phyloP scores from a whole-genome alignment of 257 asterid genomes.

The Solanum sparsipilum region DNA sequence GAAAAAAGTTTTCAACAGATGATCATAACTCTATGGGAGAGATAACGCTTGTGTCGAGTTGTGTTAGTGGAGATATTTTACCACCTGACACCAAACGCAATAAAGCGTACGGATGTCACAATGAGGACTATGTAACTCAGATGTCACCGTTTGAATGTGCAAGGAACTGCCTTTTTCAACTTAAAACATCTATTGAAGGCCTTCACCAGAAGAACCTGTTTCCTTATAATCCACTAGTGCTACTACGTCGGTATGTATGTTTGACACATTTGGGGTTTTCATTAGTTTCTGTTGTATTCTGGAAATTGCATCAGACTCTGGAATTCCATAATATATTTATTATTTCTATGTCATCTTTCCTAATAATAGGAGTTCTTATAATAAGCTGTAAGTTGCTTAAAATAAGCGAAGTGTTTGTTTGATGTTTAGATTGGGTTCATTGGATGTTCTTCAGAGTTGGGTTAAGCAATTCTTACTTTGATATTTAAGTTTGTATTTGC shows the following conservation, averaged over 20 bases:
- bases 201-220: conserved; percentile 66
- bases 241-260: conserved; percentile 52
- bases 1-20: conserved; percentile 24
- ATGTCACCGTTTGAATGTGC: conserved; percentile 37
- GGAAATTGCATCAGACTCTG: not conserved
- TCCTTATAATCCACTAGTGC: conserved; percentile 78
- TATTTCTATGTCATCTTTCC: not conserved
- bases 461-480: not conserved
- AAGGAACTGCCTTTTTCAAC: conserved; percentile 55
- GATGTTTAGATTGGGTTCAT: not conserved
- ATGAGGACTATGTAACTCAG: conserved; percentile 5
- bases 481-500: not conserved
- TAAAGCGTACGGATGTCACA: conserved; percentile 1
- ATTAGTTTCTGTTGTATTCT: not conserved
- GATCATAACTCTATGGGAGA: conserved; percentile 7
- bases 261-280: not conserved
- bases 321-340: not conserved
- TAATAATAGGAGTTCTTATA: not conserved
- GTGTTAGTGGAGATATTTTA: conserved; percentile 3
- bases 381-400: not conserved
- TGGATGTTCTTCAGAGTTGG: not conserved
- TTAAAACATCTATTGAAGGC: conserved; percentile 48
- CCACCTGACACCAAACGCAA: conserved; percentile 7
- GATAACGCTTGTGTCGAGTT: not conserved
- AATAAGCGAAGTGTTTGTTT: not conserved